Evolutionary conservation across 2,329 filamentous ascomycete species (phyloP).

Genomic region (Claviceps digitariae): DNA sequence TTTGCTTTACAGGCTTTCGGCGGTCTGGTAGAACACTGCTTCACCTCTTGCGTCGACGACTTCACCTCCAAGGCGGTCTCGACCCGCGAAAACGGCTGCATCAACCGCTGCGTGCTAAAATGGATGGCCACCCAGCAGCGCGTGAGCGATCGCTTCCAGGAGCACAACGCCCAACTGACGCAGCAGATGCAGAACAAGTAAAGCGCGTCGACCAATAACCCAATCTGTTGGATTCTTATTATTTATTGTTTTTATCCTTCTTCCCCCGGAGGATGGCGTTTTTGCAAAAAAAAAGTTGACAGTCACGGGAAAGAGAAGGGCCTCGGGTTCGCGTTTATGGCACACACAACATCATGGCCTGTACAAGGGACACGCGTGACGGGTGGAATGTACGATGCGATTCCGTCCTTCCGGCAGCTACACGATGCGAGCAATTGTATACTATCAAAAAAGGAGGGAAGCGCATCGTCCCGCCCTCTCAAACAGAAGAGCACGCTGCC

Average conservation of each 20-base stretch:
- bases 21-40: conserved; percentile 64
- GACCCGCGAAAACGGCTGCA: conserved; percentile 77
- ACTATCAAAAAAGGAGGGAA: conserved; percentile 1
- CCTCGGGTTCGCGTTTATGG: too few species aligned
- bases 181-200: conserved; percentile 37
- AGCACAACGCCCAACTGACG: conserved; percentile 49
- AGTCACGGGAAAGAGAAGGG: too few species aligned
- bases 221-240: not conserved
- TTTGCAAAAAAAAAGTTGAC: too few species aligned
- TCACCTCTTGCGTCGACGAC: conserved; percentile 93
- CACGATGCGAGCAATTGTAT: conserved; percentile 5
- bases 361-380: too few species aligned
- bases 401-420: too few species aligned
- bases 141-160: conserved; percentile 78
- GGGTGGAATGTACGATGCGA: too few species aligned
- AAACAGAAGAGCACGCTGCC: not conserved
- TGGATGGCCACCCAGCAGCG: conserved; percentile 85
- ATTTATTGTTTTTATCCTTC: not conserved
- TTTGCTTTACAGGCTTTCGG: conserved; percentile 19
- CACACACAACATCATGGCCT: too few species aligned
- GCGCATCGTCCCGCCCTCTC: not conserved
- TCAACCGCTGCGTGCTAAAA: conserved; percentile 92
- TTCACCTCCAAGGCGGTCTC: conserved; percentile 95
- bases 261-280: too few species aligned
- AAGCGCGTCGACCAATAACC: too few species aligned